Base-by-base conservation (phyloP, 768 basidiomycete genomes). In the Dendrothele bispora region DNA sequence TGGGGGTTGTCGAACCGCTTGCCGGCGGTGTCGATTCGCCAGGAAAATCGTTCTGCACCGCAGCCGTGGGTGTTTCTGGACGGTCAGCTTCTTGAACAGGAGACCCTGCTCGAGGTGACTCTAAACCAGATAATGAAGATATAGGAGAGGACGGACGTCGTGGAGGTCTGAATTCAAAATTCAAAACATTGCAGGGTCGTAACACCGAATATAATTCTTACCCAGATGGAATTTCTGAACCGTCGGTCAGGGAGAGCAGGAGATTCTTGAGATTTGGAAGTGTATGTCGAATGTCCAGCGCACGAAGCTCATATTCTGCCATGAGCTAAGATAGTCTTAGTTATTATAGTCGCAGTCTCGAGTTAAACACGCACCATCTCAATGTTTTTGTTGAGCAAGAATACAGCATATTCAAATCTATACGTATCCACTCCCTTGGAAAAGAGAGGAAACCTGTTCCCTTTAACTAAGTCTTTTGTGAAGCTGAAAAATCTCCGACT, bases 401-500 rank as follows among this genome's bases (percentile, higher is more conserved):
- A 98, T 4, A 98, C 95, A 3, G 86, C 97, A 70, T 98, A 99
- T 65, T 98, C 95, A 60, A 95, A 99, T 21, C 97, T 79, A 68
- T 98, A 98, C 35, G 87, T 88, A 62, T 98, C 97, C 49, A 98
- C 95, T 4, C 95, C 94, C 68, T 82, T 90, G 1, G 91, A 86
- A 65, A 92, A 99, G 25, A 99, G 70, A 15, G 97, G 97, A 65
- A 98, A 99, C 79, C 95, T 97, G 44, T 25, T 34, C 43, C 44
- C 49, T 43, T 50, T 39, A 48, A 47, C 25, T 51, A 10, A 53
- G 39, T 38, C 49, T 43, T 30, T n/a, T 4, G 27, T 30, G 24
- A 32, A 18, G 34, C 8, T 36, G 3, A 26, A 22, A 17, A 18
- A 21, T 35, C 29, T 14, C 3, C 3, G 24, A 41, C 18, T 7